Conservation (phyloP, 345 rosid genomes). For the Rhizophora apiculata region DNA sequence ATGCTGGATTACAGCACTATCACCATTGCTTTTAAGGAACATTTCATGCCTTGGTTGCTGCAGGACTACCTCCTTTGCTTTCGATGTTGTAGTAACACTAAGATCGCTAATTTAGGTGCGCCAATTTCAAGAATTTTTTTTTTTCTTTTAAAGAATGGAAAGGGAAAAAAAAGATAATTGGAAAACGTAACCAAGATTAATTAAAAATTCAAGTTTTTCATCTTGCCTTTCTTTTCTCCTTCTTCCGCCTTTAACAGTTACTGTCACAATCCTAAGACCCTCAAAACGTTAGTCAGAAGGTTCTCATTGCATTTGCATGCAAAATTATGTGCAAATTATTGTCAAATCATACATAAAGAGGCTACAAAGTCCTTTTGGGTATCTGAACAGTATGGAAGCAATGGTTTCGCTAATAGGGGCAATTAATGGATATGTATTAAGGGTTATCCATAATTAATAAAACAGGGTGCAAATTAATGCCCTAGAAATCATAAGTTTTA, state of each 20-base stretch:
- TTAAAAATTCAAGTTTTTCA: no score
- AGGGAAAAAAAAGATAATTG: no score
- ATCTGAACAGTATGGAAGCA: conserved; percentile 3
- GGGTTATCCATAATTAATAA: conserved; percentile 3
- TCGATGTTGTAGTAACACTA: conserved; percentile 33
- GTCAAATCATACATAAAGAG: neutral
- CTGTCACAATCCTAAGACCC: no score
- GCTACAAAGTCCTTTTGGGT: neutral
- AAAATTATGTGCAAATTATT: neutral
- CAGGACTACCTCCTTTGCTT: conserved; percentile 21
- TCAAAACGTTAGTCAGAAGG: no score
- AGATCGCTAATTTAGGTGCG: conserved; percentile 17
- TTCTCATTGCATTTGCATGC: no score
- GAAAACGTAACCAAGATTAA: no score
- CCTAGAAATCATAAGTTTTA: conserved; percentile 19
- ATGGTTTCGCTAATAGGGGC: neutral
- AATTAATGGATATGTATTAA: neutral
- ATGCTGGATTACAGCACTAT: conserved; percentile 37
- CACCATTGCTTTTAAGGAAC: conserved; percentile 39
- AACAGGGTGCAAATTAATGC: conserved; percentile 13
- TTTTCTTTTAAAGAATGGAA: neutral
- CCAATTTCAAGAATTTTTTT: neutral
- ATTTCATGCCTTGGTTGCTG: conserved; percentile 42
- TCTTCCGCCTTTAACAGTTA: no score
- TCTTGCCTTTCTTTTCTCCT: no score